Base-by-base conservation (phyloP, 2,329 filamentous ascomycete genomes). In the Fusarium torulosum region DNA sequence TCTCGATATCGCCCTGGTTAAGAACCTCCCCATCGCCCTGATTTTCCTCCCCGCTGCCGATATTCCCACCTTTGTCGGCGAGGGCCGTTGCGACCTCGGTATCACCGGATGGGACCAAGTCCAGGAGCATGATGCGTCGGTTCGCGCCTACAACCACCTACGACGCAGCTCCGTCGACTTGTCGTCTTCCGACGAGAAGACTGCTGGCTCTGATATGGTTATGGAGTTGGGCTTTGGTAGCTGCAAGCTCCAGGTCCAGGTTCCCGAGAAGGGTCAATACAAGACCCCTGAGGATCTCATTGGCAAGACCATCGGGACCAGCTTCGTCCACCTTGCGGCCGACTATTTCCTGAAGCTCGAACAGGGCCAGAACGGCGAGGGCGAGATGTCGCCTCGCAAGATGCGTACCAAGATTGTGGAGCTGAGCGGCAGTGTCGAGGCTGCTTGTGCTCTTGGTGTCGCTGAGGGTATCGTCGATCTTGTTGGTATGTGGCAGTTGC, bases 381-480 rank as follows among this genome's bases (percentile, higher is more conserved):
- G 71, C 35, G 66, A 74, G 20, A 47, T 72, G 25, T 76, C 78
- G 1, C 75, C 77, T 17, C 75, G 76, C 53, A 90, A 91, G 78
- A 79, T 96, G 71, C 88, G 85, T 74, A 98, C 96, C 11, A 94
- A 93, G 75, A 94, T 99, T 74, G 93, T 97, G 75, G 96, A 96
- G 79, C 87, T 98, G 63, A 96, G 95, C 69, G 96, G 96, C 17
- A 98, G 95, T 84, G 96, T 99, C 33, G 96, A 99, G 82, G 95
- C 96, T 51, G 95, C 96, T 38, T 99, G 96, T 77, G 95, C 96
- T 20, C 84, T 99, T 54, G 96, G 96, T 53, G 94, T 98, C 27
- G 96, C 96, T 42, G 95, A 98, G 77, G 96, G 95, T 50, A 97
- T 99, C 77, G 94, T 99, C 45, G 96, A 99, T 82, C 89, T 99